These are phyloP conservation scores for Apophysomyces variabilis DNA, from an alignment of 371 early-diverging fungal species.

Conservation along the genomic window DNA sequence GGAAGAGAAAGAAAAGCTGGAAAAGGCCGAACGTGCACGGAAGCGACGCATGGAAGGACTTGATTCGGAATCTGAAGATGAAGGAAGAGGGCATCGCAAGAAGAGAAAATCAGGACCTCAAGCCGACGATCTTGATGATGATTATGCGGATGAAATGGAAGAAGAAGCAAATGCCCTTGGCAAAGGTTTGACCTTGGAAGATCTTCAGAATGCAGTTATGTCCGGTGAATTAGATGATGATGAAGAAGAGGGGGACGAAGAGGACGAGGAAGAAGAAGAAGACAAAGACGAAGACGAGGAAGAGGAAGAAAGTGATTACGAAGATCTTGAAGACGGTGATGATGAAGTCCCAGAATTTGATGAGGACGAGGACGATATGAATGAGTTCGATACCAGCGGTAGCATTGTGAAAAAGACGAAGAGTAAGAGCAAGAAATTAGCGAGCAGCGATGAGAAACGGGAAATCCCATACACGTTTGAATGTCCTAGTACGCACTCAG, in stretches of 20 bases:
- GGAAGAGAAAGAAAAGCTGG: constrained; percentile 83
- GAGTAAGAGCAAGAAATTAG: constrained; percentile 22
- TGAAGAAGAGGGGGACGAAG: constrained; percentile 51
- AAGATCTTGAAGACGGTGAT: constrained; percentile 50
- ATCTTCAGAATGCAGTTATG: constrained; percentile 46
- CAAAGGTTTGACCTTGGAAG: constrained; percentile 56
- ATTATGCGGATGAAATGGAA: constrained; percentile 59
- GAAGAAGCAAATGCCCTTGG: constrained; percentile 44
- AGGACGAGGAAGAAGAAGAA: constrained; percentile 53
- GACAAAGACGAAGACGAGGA: constrained; percentile 36
- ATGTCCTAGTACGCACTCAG: constrained; percentile 65
- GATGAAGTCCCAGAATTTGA: constrained; percentile 38
- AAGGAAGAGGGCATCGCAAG: constrained; percentile 49
- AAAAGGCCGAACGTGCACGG: constrained; percentile 85
- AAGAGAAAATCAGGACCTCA: constrained; percentile 58
- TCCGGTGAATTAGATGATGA: constrained; percentile 44
- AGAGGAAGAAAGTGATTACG: constrained; percentile 43
- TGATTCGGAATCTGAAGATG: constrained; percentile 69
- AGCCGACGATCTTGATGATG: constrained; percentile 88
- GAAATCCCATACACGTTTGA: constrained; percentile 86
- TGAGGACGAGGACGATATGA: constrained; percentile 60
- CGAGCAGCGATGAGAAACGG: constrained; percentile 27
- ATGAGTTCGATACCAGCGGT: constrained; percentile 43
- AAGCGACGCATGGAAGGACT: constrained; percentile 89
- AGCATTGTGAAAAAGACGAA: constrained; percentile 37